A percentile compares a stretch with the other conserved stretches of the same genome.
Conservation (phyloP, 2,329 filamentous ascomycete species). For the Pyricularia sp. region DNA sequence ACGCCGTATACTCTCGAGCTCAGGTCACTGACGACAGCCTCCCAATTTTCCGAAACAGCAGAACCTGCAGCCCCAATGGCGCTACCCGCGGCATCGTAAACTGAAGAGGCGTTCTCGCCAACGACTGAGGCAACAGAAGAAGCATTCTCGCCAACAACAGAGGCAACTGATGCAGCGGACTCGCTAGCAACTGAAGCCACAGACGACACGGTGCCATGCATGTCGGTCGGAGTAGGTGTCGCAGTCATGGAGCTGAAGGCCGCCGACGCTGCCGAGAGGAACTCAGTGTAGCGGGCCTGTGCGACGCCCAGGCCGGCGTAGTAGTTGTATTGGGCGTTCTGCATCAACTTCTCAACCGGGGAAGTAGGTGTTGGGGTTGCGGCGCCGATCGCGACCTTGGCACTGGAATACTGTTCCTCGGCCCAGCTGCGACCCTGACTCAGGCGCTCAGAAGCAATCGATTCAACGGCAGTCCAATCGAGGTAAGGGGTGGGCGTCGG, state of each 20-base stretch:
- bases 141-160: slow-evolving; percentile 37
- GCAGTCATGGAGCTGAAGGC: slow-evolving; percentile 53
- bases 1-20: slow-evolving; percentile 63
- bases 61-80: slow-evolving; percentile 10
- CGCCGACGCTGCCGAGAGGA: slow-evolving; percentile 61
- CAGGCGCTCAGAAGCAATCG: slow-evolving; percentile 61
- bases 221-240: slow-evolving; percentile 48
- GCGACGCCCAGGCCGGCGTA: slow-evolving; percentile 72
- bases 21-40: slow-evolving; percentile 51
- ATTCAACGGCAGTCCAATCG: slow-evolving; percentile 38
- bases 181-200: slow-evolving; percentile 35
- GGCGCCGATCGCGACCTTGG: slow-evolving; percentile 55
- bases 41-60: slow-evolving; percentile 39
- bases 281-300: slow-evolving; percentile 69
- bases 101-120: slow-evolving; percentile 39
- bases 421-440: slow-evolving; percentile 62
- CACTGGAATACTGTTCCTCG: slow-evolving; percentile 60
- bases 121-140: slow-evolving; percentile 26
- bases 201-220: slow-evolving; percentile 37
- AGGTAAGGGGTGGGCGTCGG: slow-evolving; percentile 25
- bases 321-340: slow-evolving; percentile 56
- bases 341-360: slow-evolving; percentile 47
- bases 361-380: slow-evolving; percentile 44
- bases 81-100: slow-evolving; percentile 18
- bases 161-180: slow-evolving; percentile 33